Evolutionary conservation across 2,329 filamentous ascomycete genomes (phyloP).

Genomic region (Penicillium sp.): DNA sequence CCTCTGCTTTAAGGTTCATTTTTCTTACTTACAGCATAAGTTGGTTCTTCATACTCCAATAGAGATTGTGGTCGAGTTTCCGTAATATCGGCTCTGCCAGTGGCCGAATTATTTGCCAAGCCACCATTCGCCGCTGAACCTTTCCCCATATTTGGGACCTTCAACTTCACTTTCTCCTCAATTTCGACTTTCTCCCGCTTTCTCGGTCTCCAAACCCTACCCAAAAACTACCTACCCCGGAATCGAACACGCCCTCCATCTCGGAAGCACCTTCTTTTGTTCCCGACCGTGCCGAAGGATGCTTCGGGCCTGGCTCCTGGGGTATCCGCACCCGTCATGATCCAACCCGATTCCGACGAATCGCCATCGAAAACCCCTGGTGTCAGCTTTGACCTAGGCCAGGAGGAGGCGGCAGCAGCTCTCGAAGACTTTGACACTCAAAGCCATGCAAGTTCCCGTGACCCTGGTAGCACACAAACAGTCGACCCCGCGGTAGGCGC

Average conservation of each 20-base stretch:
- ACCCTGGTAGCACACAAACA: conserved; percentile 30
- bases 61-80: conserved; percentile 3
- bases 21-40: not conserved
- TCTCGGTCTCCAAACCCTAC: not conserved
- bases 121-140: conserved; percentile 27
- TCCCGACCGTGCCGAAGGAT: conserved; percentile 30
- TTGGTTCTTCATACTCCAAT: not conserved
- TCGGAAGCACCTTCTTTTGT: not conserved
- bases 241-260: conserved; percentile 6
- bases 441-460: conserved; percentile 38
- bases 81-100: conserved; percentile 15
- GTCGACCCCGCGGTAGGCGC: conserved; percentile 22
- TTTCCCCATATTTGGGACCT: conserved; percentile 32
- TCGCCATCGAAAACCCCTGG: conserved; percentile 30
- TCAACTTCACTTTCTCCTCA: conserved; percentile 21
- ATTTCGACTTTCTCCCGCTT: conserved; percentile 9
- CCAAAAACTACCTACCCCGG: conserved; percentile 4
- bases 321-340: conserved; percentile 42
- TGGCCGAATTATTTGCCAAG: conserved; percentile 27
- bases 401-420: conserved; percentile 25
- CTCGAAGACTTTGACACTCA: conserved; percentile 36
- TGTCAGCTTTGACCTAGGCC: conserved; percentile 22
- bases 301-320: conserved; percentile 32
- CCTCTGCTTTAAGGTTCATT: not conserved
- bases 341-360: conserved; percentile 35